A percentile compares a stretch with the other conserved stretches of the same genome.
Evolutionary conservation across 257 asterid species (phyloP).

Genomic region (Phtheirospermum japonicum): DNA sequence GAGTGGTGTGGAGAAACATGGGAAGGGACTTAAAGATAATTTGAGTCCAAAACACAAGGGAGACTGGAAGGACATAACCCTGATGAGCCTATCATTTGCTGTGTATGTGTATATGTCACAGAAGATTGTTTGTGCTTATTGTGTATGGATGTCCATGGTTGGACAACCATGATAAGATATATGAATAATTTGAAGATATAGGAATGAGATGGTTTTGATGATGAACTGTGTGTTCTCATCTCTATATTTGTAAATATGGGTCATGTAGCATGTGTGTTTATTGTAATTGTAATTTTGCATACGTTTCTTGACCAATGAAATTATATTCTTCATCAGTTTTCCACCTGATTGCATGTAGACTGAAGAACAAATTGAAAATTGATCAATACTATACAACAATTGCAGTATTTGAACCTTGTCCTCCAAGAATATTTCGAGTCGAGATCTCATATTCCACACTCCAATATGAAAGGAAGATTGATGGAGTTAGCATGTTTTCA

Average conservation of each 20-base stretch:
- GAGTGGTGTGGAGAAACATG: slow-evolving; percentile 44
- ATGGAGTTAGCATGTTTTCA: too few relatives aligned
- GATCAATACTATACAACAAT: too few relatives aligned
- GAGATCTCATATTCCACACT: neutral
- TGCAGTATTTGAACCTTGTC: too few relatives aligned
- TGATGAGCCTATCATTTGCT: slow-evolving; percentile 89
- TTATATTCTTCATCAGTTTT: neutral
- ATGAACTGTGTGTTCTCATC: neutral
- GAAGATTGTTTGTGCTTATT: slow-evolving; percentile 88
- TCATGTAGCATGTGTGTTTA: neutral
- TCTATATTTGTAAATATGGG: neutral
- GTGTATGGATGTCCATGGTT: slow-evolving; percentile 63
- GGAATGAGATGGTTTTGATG: neutral
- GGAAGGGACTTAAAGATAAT: slow-evolving; percentile 49
- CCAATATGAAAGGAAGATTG: too few relatives aligned
- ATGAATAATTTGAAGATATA: too few relatives aligned
- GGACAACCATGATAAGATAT: slow-evolving; percentile 52
- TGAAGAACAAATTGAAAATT: too few relatives aligned
- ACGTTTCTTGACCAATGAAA: slow-evolving; percentile 12
- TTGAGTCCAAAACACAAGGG: slow-evolving; percentile 83
- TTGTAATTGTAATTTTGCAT: slow-evolving; percentile 2
- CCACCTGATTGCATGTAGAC: too few relatives aligned
- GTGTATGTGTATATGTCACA: slow-evolving; percentile 86
- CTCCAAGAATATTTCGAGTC: too few relatives aligned
- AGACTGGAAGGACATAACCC: slow-evolving; percentile 82